phyloP scores from a whole-genome alignment of 352 stramenopile genomes.

The Globisporangium viniferum region DNA sequence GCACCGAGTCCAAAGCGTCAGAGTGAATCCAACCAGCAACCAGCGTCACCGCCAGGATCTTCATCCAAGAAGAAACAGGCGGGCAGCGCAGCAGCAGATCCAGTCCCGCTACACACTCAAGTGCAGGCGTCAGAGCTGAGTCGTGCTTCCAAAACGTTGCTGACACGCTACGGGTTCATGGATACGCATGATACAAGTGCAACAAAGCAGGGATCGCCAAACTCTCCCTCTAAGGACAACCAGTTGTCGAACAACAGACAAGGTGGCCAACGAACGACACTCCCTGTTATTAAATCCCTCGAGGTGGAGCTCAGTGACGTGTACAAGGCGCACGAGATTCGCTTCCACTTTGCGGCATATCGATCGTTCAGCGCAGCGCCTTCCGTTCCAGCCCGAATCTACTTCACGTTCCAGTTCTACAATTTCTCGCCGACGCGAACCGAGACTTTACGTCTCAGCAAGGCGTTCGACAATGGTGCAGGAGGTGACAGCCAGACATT shows the following conservation, averaged over 20 bases:
- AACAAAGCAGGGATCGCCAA: conserved; percentile 11
- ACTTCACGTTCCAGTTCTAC: conserved; percentile 94
- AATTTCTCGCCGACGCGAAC: conserved; percentile 85
- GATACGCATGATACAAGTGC: conserved; percentile 41
- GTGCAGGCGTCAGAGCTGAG: conserved; percentile 55
- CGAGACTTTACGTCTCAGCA: conserved; percentile 68
- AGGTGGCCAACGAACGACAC: conserved; percentile 4
- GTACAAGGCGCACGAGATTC: conserved; percentile 83
- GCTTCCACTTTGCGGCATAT: conserved; percentile 90
- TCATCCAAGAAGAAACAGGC: conserved; percentile 27
- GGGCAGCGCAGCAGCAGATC: not conserved
- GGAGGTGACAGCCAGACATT: conserved; percentile 34
- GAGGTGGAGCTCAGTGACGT: conserved; percentile 74
- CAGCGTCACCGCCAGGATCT: conserved; percentile 20
- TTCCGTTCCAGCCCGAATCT: conserved; percentile 47
- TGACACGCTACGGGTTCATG: conserved; percentile 83
- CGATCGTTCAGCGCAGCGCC: conserved; percentile 20
- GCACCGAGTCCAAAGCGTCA: not conserved
- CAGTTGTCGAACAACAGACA: conserved; percentile 17
- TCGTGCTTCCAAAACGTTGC: conserved; percentile 77
- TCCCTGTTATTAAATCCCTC: conserved; percentile 35
- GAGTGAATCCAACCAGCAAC: conserved; percentile 16
- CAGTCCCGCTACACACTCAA: conserved; percentile 12
- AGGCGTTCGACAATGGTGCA: conserved; percentile 40
- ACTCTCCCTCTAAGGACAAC: conserved; percentile 20